These are phyloP conservation scores for Epithemia pelagica DNA, from an alignment of 108 stramenopile genomes.

Conservation along the genomic window DNA sequence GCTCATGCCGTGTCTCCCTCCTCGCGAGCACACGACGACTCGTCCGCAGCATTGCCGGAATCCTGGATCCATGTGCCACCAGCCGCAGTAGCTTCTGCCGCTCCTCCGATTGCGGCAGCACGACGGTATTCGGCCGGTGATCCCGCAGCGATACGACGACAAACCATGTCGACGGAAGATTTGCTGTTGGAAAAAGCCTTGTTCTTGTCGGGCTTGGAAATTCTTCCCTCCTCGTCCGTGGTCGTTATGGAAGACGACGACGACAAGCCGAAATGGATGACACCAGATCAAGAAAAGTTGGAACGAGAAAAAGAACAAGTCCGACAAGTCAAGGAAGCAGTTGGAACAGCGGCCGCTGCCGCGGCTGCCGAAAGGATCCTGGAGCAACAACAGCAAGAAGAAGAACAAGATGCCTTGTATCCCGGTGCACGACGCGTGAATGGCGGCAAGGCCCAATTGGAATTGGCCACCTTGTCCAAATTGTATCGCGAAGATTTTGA, in stretches of 20 bases:
- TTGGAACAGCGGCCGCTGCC: background rate
- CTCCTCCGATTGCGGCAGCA: background rate
- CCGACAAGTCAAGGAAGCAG: background rate
- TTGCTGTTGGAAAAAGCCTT: conserved; percentile 24
- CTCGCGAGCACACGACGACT: background rate
- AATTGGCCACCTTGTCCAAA: conserved; percentile 22
- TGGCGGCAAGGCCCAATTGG: conserved; percentile 1
- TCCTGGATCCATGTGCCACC: background rate
- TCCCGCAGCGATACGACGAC: background rate
- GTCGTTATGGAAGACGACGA: background rate
- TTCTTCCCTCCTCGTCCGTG: conserved; percentile 5
- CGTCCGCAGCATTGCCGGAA: no score
- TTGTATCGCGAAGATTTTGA: conserved; percentile 47
- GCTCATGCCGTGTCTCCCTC: no score
- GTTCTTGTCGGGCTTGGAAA: conserved; percentile 21
- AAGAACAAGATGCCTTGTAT: background rate
- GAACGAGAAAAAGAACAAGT: background rate
- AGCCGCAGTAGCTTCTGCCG: no score
- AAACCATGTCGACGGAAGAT: background rate
- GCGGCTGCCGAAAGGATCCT: background rate
- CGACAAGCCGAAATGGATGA: background rate
- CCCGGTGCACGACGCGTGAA: background rate
- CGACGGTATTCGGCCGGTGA: background rate
- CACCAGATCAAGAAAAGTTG: background rate
- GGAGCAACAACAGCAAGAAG: background rate